Base-by-base conservation (phyloP, 805 yeast species). In the Jamesozyma hellenica region DNA sequence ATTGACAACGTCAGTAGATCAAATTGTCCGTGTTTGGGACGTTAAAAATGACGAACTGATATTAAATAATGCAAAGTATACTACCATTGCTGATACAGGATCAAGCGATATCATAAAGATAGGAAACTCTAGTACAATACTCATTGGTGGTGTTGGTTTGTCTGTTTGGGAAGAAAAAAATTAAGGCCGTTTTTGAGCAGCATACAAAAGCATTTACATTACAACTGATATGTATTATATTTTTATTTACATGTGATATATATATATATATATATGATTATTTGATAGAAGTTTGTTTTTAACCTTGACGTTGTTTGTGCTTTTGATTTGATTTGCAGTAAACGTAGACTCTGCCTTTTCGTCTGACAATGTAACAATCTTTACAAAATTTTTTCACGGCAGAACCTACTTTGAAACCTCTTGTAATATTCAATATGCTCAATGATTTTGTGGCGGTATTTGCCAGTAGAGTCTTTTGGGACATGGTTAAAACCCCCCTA, bases 291-390 rank as follows among this genome's bases (percentile, higher is more conserved):
- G 8, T 21, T 21, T 21, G 8, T 6, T 11, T 16, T 57, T 60
- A 79, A 51, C 85, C 85, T 63, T 85, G 95, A 63, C 95, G 84
- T 64, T 88, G 96, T 65, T 88, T 88, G 64, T 88, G 97, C 60
- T 85, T 86, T 46, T 87, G 86, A 60, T 88, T 85, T 35, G 92
- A 71, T 61, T 88, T 92, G 71, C 98, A 90, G 58, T 84, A 80
- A 30, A 92, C 95, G 49, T 85, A 86, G 11, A 88, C 90, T 54
- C 92, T 73, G 32, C 98, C 98, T 65, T 88, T 92, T 64, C 97
- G 81, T 64, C 94, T 82, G 10, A 92, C 96, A 64, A 85, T 75
- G 51, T 81, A 82, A 61, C 98, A 92, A 60, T 85, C 92, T 29
- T 80, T 71, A 62, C 98, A 92, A 64, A 85, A 82, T 68, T 84